Evolutionary conservation across 495 filamentous ascomycete species (phyloP).

Genomic region (Tuber microsphaerosporum): DNA sequence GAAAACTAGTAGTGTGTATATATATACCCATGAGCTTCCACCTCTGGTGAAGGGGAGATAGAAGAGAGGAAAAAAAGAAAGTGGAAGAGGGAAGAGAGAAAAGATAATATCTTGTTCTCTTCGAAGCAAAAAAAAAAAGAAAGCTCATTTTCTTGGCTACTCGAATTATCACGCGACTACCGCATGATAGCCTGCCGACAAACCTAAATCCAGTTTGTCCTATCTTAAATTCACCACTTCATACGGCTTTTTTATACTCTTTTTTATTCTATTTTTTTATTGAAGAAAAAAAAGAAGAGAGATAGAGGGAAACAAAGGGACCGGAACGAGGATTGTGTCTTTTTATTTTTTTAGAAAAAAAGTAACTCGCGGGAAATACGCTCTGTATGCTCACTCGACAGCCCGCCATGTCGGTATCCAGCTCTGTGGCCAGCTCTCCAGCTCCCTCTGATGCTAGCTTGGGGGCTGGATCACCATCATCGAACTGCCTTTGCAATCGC

Average conservation of each 20-base stretch:
- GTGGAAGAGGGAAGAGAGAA: neutral
- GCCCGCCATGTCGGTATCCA: neutral
- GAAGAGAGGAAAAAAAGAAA: neutral
- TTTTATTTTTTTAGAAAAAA: neutral
- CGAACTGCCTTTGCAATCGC: neutral
- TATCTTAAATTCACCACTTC: neutral
- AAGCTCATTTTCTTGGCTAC: neutral
- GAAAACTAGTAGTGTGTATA: neutral
- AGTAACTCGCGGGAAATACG: neutral
- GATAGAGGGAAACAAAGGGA: neutral
- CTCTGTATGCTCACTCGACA: neutral
- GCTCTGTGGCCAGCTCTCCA: neutral
- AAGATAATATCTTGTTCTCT: neutral
- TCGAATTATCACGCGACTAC: neutral
- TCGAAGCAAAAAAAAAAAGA: neutral
- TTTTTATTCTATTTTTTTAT: neutral
- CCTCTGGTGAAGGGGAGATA: neutral
- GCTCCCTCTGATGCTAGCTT: neutral
- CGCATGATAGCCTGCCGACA: neutral
- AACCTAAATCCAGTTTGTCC: neutral
- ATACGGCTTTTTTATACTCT: neutral
- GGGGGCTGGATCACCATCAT: neutral
- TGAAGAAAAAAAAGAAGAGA: neutral
- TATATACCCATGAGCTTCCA: neutral
- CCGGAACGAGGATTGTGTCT: neutral